Base-by-base conservation (phyloP, 2,329 filamentous ascomycete genomes). In the Leptographium wingfieldii region DNA sequence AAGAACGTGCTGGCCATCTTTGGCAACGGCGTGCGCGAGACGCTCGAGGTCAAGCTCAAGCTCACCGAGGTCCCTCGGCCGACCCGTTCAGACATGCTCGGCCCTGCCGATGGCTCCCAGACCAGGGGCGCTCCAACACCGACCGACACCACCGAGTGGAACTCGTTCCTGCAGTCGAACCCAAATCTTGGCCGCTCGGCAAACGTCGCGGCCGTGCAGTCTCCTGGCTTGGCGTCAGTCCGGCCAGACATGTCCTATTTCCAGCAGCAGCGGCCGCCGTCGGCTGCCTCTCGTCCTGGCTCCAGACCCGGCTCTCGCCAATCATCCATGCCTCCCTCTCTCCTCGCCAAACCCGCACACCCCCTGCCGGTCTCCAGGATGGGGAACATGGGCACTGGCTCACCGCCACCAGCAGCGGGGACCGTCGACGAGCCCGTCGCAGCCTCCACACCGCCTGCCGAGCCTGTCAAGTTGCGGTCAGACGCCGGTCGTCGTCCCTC, bases 11-110 rank as follows among this genome's bases (percentile, higher is more conserved):
- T 95, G 54, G 89, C 88, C 11, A 77, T 96, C 29, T 95, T 97
- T 69, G 85, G 85, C 48, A 90, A 88, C 67, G 90, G 89, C 38
- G 80, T 86, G 62, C 87, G 86, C 66, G 92, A 97, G 73, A 97
- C 89, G 0, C 75, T 99, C 61, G 94, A 99, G 74, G 92, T 99
- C 65, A 95, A 88, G 71, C 78, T 99, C 63, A 91, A 90, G 69
- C 78, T 99, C 60, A 87, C 91, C 2, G 86, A 87, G 19, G 86
- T 96, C 43, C 80, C 85, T 22, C 88, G 81, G 58, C 79, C 76
- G 53, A 70, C 71, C 27, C 72, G 69, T 25, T 68, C 67, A 60
- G 69, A 70, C 63, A 49, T 60, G 62, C 61, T 58, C 63, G 57
- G 62, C 65, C 64, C 57, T 65, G 55, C 31, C 55, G 62, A 62